Base-by-base conservation (phyloP, 2,329 filamentous ascomycete genomes). In the Hortaea sp. region DNA sequence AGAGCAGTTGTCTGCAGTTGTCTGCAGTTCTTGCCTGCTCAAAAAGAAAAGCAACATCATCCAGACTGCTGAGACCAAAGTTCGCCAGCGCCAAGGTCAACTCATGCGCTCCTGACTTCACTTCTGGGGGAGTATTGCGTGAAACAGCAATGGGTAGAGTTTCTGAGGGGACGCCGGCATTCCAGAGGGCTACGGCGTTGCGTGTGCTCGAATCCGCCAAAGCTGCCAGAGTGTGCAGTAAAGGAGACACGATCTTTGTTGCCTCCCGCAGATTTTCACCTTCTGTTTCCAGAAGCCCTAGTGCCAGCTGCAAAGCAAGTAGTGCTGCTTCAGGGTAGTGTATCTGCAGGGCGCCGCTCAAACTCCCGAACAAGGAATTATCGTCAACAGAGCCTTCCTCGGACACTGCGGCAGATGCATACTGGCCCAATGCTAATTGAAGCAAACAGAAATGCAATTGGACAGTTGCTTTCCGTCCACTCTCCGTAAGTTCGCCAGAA, bases 41-140 rank as follows among this genome's bases (percentile, higher is more conserved):
- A 60, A 81, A 82, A 12, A 98, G 73, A 50, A 83, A 81, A 58
- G 89, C 82, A 11, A 87, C 86, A 69, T 95, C 88, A 40, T 86
- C 79, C n/a, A 95, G 76, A 49, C 76, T 76, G 58, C 82, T 85
- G 54, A 94, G 78, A 13, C 92, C 90, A 51, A 92, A 73, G 53
- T 76, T 76, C 58, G 85, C 89, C 28, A 94, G 72, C 20, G 77
- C 71, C 53, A 82, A 70, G 4, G 51, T 42, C 7, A 58, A 42
- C 2, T 47, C 44, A 29, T 46, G 42, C 29, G 54, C 47, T 5
- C 32, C 27, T 20, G 38, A 7, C 37, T 40, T 48, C 44, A 51
- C 47, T 27, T 41, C n/a, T 3, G 37, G 30, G 11, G 46, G 7
- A 13, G 32, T 32, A 39, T 39, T 35, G 9, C 37, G 10, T 10